These are phyloP conservation scores for Leptodermis oblonga DNA, from an alignment of 257 asterid genomes.

Conservation along the genomic window DNA sequence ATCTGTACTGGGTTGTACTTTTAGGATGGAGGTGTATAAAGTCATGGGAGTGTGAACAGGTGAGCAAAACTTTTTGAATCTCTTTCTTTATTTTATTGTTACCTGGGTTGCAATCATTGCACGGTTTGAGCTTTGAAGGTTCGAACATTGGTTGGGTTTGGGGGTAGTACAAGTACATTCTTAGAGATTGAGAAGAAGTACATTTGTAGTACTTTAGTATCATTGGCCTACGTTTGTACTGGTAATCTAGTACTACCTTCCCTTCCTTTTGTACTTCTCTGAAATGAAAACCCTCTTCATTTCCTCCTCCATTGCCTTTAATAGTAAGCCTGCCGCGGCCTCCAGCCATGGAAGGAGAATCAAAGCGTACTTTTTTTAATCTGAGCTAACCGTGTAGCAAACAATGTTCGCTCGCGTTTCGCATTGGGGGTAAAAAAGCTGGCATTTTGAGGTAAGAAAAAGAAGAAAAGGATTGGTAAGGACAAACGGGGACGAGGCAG, in stretches of 20 bases:
- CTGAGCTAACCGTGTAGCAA: too few species aligned
- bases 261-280: conserved; percentile 13
- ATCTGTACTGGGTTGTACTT: background rate
- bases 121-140: too few species aligned
- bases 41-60: too few species aligned
- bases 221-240: background rate
- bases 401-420: too few species aligned
- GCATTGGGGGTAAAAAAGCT: background rate
- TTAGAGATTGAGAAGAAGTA: background rate
- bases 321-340: too few species aligned
- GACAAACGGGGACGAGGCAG: conserved; percentile 75
- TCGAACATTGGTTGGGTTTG: too few species aligned
- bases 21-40: too few species aligned
- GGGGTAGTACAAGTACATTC: conserved; percentile 17
- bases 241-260: conserved; percentile 21
- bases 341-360: too few species aligned
- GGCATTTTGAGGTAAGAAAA: background rate
- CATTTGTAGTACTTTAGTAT: conserved; percentile 7
- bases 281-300: too few species aligned
- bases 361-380: too few species aligned
- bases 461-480: conserved; percentile 3
- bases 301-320: too few species aligned
- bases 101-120: conserved; percentile 10
- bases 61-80: conserved; percentile 1
- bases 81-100: background rate